Base-by-base conservation (phyloP, 176 grass and related monocot genomes). In the sorghum (Sorghum bicolor) region DNA sequence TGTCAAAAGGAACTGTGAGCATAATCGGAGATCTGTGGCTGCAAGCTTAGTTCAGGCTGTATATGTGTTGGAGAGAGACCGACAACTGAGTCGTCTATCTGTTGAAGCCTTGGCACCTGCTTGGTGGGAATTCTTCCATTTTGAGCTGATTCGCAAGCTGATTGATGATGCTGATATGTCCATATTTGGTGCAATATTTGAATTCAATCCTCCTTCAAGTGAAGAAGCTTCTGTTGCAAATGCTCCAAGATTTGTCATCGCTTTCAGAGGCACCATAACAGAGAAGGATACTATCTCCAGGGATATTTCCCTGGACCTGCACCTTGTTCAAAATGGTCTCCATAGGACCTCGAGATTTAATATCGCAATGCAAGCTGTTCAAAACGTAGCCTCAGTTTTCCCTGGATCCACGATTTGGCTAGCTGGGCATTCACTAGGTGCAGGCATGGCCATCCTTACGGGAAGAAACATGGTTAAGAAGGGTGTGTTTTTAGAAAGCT, bases 101-200 rank as follows among this genome's bases (percentile, higher is more conserved):
- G 2, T 87, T 40, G 91, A 92, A 45, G 77, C 87, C 40, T 55
- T 90, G 55, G 96, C 80, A 28, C 87, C 91, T 86, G 89, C 89
- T 71, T 98, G 93, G 96, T 98, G 89, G 96, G 91, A 96, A 44
- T 94, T 89, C 68, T 96, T 96, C 83, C 81, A 90, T 80, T 99
- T 99, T 72, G 83, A 94, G 63, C 88, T 92, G 74, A 92, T 83
- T 77, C 87, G 89, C 22, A 90, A 92, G 39, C 96, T 99, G 67
- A 81, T 99, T 0, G 96, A 99, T 91, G 93, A 94, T 86, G 83
- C 81, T 44, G 96, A 99, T 76, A 83, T 88, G 62, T 93, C 96
- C 68, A 80, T 90, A 77, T 99, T 96, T 17, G 91, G 93, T 83
- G 96, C 86, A 57, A 94, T 99, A 87, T 99, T 94, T 64, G 86